A percentile compares a stretch with the other conserved stretches of the same genome.
Evolutionary conservation across 495 filamentous ascomycete genomes (phyloP).

Genomic region (Rhypophila decipiens): DNA sequence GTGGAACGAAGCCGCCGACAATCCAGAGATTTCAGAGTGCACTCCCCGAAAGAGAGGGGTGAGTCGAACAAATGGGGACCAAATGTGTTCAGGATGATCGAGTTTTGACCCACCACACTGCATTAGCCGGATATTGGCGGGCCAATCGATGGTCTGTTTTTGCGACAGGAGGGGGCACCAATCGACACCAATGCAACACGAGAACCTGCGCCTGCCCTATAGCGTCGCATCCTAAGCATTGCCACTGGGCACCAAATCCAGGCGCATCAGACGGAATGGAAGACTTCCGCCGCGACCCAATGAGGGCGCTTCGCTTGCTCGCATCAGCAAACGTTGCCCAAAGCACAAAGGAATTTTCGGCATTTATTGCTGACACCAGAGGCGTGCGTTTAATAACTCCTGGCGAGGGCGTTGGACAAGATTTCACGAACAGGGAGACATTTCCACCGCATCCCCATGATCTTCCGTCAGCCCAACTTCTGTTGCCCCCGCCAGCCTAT

Average conservation of each 20-base stretch:
- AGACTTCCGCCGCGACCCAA: constrained; percentile 1
- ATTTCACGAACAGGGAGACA: neutral
- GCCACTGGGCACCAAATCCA: constrained; percentile 14
- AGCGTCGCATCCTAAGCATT: constrained; percentile 9
- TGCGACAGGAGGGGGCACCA: neutral
- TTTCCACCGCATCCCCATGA: neutral
- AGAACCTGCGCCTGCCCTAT: constrained; percentile 11
- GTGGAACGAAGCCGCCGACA: constrained; percentile 6
- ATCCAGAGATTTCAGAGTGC: constrained; percentile 10
- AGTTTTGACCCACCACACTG: neutral
- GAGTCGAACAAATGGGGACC: constrained; percentile 1
- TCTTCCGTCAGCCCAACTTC: neutral
- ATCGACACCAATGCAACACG: constrained; percentile 13
- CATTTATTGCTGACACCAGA: no score
- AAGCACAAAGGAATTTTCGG: constrained; percentile 4
- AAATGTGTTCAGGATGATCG: no score
- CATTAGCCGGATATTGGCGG: constrained; percentile 1
- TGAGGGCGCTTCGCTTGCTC: neutral
- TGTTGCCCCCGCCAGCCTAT: neutral
- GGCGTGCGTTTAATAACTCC: no score
- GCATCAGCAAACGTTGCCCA: no score
- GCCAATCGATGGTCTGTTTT: constrained; percentile 1
- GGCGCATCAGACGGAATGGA: constrained; percentile 1
- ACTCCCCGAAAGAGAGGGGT: neutral
- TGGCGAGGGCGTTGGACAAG: no score